These are phyloP conservation scores for Millerozyma miso DNA, from an alignment of 805 yeast genomes.

Conservation along the genomic window DNA sequence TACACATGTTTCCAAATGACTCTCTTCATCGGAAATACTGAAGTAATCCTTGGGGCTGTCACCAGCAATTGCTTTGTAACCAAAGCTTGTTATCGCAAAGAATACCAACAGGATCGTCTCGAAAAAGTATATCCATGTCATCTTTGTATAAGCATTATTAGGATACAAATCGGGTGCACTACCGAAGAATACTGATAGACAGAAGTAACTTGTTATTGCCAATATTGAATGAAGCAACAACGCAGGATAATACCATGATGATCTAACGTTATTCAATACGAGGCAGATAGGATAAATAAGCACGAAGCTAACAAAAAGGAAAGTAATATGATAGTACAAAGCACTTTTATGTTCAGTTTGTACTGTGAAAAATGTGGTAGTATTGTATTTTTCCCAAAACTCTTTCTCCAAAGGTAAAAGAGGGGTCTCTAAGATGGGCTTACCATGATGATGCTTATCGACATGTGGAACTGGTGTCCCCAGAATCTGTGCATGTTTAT, in stretches of 20 bases:
- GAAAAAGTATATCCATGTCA: slow-evolving; percentile 58
- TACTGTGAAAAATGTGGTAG: slow-evolving; percentile 67
- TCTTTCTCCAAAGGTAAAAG: slow-evolving; percentile 67
- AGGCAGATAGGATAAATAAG: slow-evolving; percentile 65
- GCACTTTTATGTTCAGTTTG: slow-evolving; percentile 47
- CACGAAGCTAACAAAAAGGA: slow-evolving; percentile 42
- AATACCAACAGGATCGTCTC: slow-evolving; percentile 51
- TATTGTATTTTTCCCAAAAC: slow-evolving; percentile 76
- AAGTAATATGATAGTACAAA: slow-evolving; percentile 50
- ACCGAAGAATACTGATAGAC: slow-evolving; percentile 53
- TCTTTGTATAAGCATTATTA: slow-evolving; percentile 62
- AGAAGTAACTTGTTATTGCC: slow-evolving; percentile 47
- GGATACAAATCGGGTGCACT: slow-evolving; percentile 71
- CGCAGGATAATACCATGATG: slow-evolving; percentile 55
- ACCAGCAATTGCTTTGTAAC: slow-evolving; percentile 23
- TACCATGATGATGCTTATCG: slow-evolving; percentile 54
- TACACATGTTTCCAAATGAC: slow-evolving; percentile 4
- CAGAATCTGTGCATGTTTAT: background rate
- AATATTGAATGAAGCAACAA: slow-evolving; percentile 48
- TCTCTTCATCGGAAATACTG: slow-evolving; percentile 11
- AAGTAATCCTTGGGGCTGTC: slow-evolving; percentile 6
- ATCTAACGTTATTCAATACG: slow-evolving; percentile 56
- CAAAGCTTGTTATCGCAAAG: slow-evolving; percentile 47
- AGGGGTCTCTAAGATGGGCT: slow-evolving; percentile 65
- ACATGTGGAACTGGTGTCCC: slow-evolving; percentile 32